Base-by-base conservation (phyloP, 805 yeast genomes). In the Lachancea nothofagi region DNA sequence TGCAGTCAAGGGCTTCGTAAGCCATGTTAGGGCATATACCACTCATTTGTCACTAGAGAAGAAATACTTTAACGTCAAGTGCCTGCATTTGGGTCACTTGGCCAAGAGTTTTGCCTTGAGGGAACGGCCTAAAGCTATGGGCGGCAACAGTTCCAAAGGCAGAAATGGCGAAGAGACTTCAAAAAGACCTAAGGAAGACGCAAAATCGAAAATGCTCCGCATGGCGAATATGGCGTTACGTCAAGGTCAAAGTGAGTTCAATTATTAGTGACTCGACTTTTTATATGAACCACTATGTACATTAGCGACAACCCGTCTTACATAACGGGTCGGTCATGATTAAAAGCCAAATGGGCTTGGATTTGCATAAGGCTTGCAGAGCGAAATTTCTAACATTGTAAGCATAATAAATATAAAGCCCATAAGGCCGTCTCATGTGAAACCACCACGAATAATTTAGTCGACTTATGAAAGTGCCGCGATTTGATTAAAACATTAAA, bases 101-200 rank as follows among this genome's bases (percentile, higher is more conserved):
- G 97, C 97, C 15, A 93, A 93, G 60, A 75, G 93, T 47, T 94
- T 94, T 62, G 99, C 90, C 2, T 68, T 93, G 38, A 78, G 99
- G 63, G 98, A 93, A 53, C 82, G 95, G 6, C 99, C 99, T 21
- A 87, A 83, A 67, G 77, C 75, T 50, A 69, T 83, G 55, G 49
- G 36, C 41, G 39, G 42, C 32, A 57, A 61, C 13, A 62, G 62
- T 29, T 59, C 65, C 14, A 61, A 61, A 17, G 55, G 61, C n/a
- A 55, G 56, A 9, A 50, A 48, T 22, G 62, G 55, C n/a, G 59
- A 53, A 25, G 32, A 18, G 13, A 10, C 33, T 20, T 4, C 23
- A 8, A 53, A 53, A 36, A 70, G 69, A 49, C 62, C 67, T 55
- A 79, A 78, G 53, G 84, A 80, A 55, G 82, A 80, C 58, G 78